Base-by-base conservation (phyloP, 1,284 basidiomycete genomes). In the Rhodotorula sp. region DNA sequence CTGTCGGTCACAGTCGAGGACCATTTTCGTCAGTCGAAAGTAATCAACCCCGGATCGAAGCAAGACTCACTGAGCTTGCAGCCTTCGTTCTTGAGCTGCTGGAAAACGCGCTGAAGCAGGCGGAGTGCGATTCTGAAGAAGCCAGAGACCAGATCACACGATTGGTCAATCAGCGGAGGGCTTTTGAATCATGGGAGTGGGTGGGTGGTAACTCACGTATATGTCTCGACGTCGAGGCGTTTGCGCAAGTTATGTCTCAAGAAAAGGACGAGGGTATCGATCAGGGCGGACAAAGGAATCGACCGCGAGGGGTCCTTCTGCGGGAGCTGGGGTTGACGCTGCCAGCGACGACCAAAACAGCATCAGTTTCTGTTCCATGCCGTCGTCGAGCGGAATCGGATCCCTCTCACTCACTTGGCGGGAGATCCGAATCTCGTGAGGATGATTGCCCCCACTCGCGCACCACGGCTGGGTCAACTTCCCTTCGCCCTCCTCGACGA, bases 401-500 rank as follows among this genome's bases (percentile, higher is more conserved):
- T 50, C 10, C 56, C 26, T 72, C 28, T 28, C 28, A 28, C 74
- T 60, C 34, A 78, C 78, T 67, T 79, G 78, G 47, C 78, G 66
- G 65, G 78, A 79, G 28, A 79, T 62, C 59, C 76, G 47, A 0
- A 79, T 65, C 16, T 63, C 59, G 12, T 71, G 68, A 3, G 34
- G 8, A 34, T 34, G 34, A 34, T 26, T 18, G 34, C 31, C 64
- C 0, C 23, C 31, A n/a, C 14, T 10, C 10, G 38, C 38, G 38
- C 38, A 55, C n/a, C 26, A 26, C 23, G 54, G 54, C 26, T 14
- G 16, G 34, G 72, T 64, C 55, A 77, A 64, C 52, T 76, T 70
- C 4, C 73, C 72, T n/a, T 74, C 73, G 50, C 73, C 77, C 52
- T 80, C 78, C 60, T 80, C 78, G 55, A 77, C 74, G 21, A 80